phyloP scores from a whole-genome alignment of 2,329 filamentous ascomycete species.

The Epichloe gansuensis region DNA sequence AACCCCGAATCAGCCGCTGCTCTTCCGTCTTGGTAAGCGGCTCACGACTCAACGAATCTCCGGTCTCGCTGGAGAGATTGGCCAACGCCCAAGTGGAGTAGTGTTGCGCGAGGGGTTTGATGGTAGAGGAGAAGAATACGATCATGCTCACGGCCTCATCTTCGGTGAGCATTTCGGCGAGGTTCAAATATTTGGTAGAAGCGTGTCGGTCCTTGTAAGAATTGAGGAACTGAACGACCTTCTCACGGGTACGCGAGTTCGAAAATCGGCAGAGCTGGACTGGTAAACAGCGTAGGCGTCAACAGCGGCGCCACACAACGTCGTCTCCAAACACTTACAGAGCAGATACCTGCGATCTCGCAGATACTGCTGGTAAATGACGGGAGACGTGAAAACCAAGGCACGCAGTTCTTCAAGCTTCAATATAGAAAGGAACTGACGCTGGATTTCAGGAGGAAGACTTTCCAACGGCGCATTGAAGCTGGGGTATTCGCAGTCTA shows the following conservation, averaged over 20 bases:
- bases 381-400: conserved; percentile 6
- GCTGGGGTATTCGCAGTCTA: too few relatives aligned
- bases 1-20: conserved; percentile 3
- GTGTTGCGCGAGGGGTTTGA: neutral
- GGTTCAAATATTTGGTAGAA: neutral
- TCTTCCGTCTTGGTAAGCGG: conserved; percentile 2
- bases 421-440: conserved; percentile 5
- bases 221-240: neutral
- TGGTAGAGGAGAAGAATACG: neutral
- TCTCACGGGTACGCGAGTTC: neutral
- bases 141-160: conserved; percentile 2
- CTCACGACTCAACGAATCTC: neutral
- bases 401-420: conserved; percentile 2
- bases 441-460: conserved; percentile 5
- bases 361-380: conserved; percentile 6
- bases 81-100: neutral
- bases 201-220: neutral
- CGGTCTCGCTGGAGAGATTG: neutral
- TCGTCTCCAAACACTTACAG: conserved; percentile 2
- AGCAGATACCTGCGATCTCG: conserved; percentile 5
- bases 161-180: neutral
- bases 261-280: neutral
- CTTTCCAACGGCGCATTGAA: neutral
- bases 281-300: conserved; percentile 6
- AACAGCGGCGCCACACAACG: neutral